phyloP scores from a whole-genome alignment of 73 alveolate genomes.

The Blepharisma japonicum region DNA sequence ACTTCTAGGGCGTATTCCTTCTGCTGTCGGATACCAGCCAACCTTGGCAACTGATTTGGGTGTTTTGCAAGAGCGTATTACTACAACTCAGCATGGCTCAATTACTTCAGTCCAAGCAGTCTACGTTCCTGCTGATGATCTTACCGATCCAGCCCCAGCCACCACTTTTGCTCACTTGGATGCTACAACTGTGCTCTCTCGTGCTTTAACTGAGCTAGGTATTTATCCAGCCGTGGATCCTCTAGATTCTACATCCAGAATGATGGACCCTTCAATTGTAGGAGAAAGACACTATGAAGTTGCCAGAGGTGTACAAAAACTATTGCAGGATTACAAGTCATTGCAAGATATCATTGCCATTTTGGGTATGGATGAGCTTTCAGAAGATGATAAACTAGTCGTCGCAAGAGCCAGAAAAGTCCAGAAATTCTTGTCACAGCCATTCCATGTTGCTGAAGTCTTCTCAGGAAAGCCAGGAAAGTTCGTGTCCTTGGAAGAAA shows the following conservation, averaged over 20 bases:
- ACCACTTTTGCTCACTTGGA: constrained; percentile 98
- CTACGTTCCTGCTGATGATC: constrained; percentile 97
- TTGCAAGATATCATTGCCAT: constrained; percentile 97
- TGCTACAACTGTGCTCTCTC: constrained; percentile 94
- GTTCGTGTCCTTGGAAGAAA: constrained; percentile 82
- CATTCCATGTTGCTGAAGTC: constrained; percentile 90
- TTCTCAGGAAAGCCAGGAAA: constrained; percentile 89
- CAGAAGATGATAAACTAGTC: constrained; percentile 87
- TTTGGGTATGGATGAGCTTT: constrained; percentile 97
- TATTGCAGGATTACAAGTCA: constrained; percentile 84
- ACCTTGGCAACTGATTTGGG: constrained; percentile 98
- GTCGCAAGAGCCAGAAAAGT: constrained; percentile 95
- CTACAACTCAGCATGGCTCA: constrained; percentile 96
- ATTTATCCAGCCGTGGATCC: constrained; percentile 99
- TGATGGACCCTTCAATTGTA: constrained; percentile 94
- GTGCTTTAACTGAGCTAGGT: constrained; percentile 93
- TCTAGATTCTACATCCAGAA: constrained; percentile 93
- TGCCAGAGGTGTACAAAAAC: constrained; percentile 79
- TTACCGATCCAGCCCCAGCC: constrained; percentile 99
- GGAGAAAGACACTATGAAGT: constrained; percentile 77
- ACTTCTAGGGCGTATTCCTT: constrained; percentile 95
- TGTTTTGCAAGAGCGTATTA: constrained; percentile 91
- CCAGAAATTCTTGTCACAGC: constrained; percentile 76
- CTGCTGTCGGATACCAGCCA: constrained; percentile 98
- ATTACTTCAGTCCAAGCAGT: constrained; percentile 97